These are phyloP conservation scores for Ophidiomyces ophidiicola DNA, from an alignment of 2,329 filamentous ascomycete species.

Conservation along the genomic window DNA sequence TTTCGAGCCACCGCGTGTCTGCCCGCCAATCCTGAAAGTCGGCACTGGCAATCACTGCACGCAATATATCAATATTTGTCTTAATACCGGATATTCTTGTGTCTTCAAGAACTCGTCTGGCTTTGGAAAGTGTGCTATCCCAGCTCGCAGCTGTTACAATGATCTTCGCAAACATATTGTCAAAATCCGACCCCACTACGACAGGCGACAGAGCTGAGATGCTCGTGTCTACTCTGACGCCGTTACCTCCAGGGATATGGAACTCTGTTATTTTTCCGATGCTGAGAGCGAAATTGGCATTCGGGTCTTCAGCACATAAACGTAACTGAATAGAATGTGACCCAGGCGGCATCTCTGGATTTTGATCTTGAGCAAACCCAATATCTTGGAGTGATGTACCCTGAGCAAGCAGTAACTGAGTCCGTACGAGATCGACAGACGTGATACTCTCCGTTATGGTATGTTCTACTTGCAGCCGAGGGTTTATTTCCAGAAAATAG, in stretches of 20 bases:
- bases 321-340: conserved; percentile 45
- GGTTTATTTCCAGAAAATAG: conserved; percentile 51
- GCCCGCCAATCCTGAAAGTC: conserved; percentile 40
- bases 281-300: conserved; percentile 43
- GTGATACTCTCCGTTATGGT: conserved; percentile 49
- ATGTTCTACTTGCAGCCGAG: conserved; percentile 50
- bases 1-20: conserved; percentile 49
- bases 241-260: conserved; percentile 45
- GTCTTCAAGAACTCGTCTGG: conserved; percentile 44
- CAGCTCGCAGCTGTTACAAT: conserved; percentile 45
- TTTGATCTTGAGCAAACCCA: conserved; percentile 21
- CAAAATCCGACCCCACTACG: conserved; percentile 44
- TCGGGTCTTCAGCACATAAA: conserved; percentile 46
- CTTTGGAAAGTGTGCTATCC: conserved; percentile 42
- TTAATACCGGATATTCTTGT: conserved; percentile 45
- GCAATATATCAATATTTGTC: conserved; percentile 46
- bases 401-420: conserved; percentile 44
- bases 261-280: conserved; percentile 48
- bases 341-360: conserved; percentile 27
- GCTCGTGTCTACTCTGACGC: conserved; percentile 46
- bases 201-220: conserved; percentile 33
- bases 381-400: conserved; percentile 34
- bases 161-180: conserved; percentile 49
- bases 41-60: conserved; percentile 40
- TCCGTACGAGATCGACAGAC: conserved; percentile 43